Conservation (phyloP, 257 asterid species). For the Solanum boliviense region DNA sequence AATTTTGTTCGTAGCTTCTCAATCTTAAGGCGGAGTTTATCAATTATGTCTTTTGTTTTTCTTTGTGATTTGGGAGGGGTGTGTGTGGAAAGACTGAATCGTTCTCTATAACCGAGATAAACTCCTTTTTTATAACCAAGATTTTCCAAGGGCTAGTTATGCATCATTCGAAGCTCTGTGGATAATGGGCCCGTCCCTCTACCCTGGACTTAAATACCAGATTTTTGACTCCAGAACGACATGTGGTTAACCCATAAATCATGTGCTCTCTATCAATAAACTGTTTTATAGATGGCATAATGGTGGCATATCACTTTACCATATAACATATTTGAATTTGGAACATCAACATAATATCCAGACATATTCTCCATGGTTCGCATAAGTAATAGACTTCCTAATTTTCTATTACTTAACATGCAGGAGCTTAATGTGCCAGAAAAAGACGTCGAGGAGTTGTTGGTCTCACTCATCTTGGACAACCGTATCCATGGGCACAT, state of each 20-base stretch:
- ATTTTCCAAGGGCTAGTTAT: not conserved
- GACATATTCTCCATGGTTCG: not conserved
- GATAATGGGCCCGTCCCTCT: not conserved
- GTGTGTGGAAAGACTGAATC: not conserved
- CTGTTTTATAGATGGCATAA: not conserved
- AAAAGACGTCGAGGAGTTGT: constrained; percentile 82
- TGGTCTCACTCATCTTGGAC: constrained; percentile 89
- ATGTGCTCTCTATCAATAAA: not conserved
- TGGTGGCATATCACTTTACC: not conserved
- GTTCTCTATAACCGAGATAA: not conserved
- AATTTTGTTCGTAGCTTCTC: not conserved
- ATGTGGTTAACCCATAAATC: not conserved
- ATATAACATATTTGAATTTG: not conserved
- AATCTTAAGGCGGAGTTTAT: not conserved
- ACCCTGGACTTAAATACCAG: not conserved
- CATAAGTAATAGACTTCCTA: not conserved
- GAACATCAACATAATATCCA: not conserved
- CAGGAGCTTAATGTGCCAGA: constrained; percentile 99
- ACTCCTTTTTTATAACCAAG: not conserved
- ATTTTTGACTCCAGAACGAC: not conserved
- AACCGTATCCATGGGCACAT: constrained; percentile 84
- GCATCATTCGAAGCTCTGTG: not conserved
- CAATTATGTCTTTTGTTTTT: not conserved
- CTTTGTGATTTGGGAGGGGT: not conserved
- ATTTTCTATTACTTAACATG: not conserved